Evolutionary conservation across 768 basidiomycete genomes (phyloP).

Genomic region (Pholiota conissans): DNA sequence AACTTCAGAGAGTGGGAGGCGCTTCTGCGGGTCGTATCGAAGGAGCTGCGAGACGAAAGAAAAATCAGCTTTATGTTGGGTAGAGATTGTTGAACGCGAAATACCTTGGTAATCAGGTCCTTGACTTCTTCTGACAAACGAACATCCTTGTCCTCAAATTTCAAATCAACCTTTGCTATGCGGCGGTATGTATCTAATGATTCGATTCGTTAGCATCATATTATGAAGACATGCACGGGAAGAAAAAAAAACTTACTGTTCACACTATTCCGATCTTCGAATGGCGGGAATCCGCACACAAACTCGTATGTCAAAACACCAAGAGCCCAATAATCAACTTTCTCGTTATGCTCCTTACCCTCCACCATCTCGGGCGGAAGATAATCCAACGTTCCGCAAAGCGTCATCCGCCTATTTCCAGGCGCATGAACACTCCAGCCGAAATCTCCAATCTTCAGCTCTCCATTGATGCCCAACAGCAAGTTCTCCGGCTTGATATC

Average conservation of each 20-base stretch:
- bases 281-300: slow-evolving; percentile 73
- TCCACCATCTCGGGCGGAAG: slow-evolving; percentile 99
- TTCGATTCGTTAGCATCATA: slow-evolving; percentile 1
- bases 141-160: slow-evolving; percentile 35
- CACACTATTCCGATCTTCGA: slow-evolving; percentile 81
- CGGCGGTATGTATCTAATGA: slow-evolving; percentile 81
- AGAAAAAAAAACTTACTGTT: slow-evolving; percentile 51
- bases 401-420: slow-evolving; percentile 81
- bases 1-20: slow-evolving; percentile 75
- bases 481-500: slow-evolving; percentile 99
- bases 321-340: slow-evolving; percentile 94
- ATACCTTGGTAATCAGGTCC: slow-evolving; percentile 62
- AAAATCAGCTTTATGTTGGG: background rate
- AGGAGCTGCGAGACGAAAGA: slow-evolving; percentile 62
- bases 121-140: slow-evolving; percentile 68
- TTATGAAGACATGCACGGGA: background rate
- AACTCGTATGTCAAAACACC: slow-evolving; percentile 98
- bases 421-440: slow-evolving; percentile 99
- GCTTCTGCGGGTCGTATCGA: slow-evolving; percentile 75
- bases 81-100: slow-evolving; percentile 20
- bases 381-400: slow-evolving; percentile 96
- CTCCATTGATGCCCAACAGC: slow-evolving; percentile 90
- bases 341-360: slow-evolving; percentile 83
- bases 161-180: slow-evolving; percentile 85
- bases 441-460: slow-evolving; percentile 97